Evolutionary conservation across 148 eudicot genomes (phyloP).

Genomic region (Salicornia ramosissima): DNA sequence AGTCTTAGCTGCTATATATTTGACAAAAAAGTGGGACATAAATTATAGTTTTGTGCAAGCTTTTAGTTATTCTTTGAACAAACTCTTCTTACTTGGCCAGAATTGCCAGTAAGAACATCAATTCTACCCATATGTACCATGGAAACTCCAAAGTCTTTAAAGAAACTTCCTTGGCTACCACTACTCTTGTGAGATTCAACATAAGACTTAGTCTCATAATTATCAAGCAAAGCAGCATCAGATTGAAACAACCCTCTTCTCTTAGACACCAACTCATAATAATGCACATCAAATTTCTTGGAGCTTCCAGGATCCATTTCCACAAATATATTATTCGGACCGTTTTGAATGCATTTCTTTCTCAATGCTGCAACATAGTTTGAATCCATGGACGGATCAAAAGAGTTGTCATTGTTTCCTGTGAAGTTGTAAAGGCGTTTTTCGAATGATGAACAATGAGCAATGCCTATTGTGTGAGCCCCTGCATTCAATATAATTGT

Average conservation of each 20-base stretch:
- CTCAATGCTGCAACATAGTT: conserved; percentile 34
- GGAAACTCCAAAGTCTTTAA: conserved; percentile 33
- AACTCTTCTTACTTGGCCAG: conserved; percentile 31
- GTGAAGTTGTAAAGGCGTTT: conserved; percentile 54
- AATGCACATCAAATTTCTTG: conserved; percentile 30
- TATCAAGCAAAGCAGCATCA: conserved; percentile 48
- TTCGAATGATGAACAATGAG: conserved; percentile 34
- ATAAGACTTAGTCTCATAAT: conserved; percentile 27
- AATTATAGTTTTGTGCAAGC: too few relatives aligned
- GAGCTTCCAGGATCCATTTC: conserved; percentile 54
- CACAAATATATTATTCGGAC: conserved; percentile 27
- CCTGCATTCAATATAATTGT: conserved; percentile 34
- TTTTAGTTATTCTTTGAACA: conserved; percentile 29
- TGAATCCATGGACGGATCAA: conserved; percentile 43
- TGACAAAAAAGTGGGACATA: too few relatives aligned
- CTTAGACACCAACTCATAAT: conserved; percentile 25
- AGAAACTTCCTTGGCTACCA: conserved; percentile 21
- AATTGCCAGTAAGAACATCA: conserved; percentile 35
- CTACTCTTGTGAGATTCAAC: conserved; percentile 16
- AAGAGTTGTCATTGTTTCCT: conserved; percentile 40
- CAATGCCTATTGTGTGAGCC: conserved; percentile 56
- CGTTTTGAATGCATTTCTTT: conserved; percentile 25
- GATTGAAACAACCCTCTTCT: conserved; percentile 47
- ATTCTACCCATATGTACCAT: conserved; percentile 33
- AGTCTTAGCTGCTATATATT: too few relatives aligned